Percentiles rank a stretch among this genome's conserved stretches.
phyloP scores from a whole-genome alignment of 2,329 filamentous ascomycete genomes.

The Sarocladium kiliense region DNA sequence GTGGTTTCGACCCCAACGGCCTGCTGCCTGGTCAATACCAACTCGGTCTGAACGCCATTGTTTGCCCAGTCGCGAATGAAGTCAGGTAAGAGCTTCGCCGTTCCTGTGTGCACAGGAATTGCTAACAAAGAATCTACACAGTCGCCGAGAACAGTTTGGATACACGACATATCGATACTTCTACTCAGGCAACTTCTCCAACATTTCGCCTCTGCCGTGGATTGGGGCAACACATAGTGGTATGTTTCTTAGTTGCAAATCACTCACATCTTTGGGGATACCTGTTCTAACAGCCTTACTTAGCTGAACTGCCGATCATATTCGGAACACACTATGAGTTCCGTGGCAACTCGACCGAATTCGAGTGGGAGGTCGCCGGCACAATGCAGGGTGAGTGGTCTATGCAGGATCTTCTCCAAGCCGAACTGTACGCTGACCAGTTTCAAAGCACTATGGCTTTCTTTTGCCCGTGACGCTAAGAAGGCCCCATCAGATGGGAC shows the following conservation, averaged over 20 bases:
- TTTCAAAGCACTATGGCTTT: slow-evolving; percentile 19
- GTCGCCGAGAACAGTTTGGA: neutral
- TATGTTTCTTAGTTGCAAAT: slow-evolving; percentile 11
- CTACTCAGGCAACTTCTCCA: slow-evolving; percentile 34
- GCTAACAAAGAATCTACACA: neutral
- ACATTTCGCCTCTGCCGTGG: slow-evolving; percentile 31
- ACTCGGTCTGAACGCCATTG: neutral
- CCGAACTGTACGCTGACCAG: neutral
- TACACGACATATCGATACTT: slow-evolving; percentile 31
- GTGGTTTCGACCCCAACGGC: neutral
- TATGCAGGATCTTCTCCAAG: neutral
- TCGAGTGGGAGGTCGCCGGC: slow-evolving; percentile 22
- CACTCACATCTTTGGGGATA: too few relatives aligned
- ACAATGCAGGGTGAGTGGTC: slow-evolving; percentile 21
- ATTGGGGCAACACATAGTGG: slow-evolving; percentile 28
- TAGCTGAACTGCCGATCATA: slow-evolving; percentile 23
- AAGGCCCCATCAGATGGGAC: slow-evolving; percentile 14
- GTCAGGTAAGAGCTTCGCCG: neutral
- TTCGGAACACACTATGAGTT: slow-evolving; percentile 25
- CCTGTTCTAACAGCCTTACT: too few relatives aligned
- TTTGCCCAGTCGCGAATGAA: neutral
- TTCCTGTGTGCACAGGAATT: neutral
- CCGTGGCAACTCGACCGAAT: slow-evolving; percentile 22
- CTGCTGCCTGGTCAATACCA: neutral
- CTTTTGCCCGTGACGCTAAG: slow-evolving; percentile 17